Conservation (phyloP, 2,329 filamentous ascomycete genomes). For the Fusarium sulawesiense region DNA sequence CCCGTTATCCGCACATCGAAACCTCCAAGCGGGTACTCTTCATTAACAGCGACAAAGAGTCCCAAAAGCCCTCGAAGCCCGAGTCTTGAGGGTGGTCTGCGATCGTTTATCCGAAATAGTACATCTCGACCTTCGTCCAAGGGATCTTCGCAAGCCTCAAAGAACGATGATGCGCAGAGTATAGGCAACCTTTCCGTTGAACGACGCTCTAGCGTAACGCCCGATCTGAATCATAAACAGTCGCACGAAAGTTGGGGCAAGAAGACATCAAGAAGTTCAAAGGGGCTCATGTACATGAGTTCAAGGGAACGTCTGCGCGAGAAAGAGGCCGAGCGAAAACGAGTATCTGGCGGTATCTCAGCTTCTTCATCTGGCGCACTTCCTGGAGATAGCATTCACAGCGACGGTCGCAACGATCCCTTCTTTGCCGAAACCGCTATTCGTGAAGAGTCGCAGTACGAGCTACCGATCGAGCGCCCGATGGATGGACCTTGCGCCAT, state of each 20-base stretch:
- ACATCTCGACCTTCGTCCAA: slow-evolving; percentile 68
- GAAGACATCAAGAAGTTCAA: slow-evolving; percentile 64
- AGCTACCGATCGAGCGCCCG: slow-evolving; percentile 44
- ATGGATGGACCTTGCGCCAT: slow-evolving; percentile 64
- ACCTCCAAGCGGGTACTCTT: slow-evolving; percentile 79
- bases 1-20: slow-evolving; percentile 86
- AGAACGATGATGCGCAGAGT: slow-evolving; percentile 68
- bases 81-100: slow-evolving; percentile 65
- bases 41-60: slow-evolving; percentile 72
- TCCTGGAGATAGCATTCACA: slow-evolving; percentile 53
- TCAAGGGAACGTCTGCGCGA: slow-evolving; percentile 75
- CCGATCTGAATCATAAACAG: slow-evolving; percentile 63
- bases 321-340: slow-evolving; percentile 71
- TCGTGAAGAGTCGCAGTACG: slow-evolving; percentile 62
- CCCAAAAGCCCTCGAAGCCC: slow-evolving; percentile 62
- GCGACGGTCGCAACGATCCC: slow-evolving; percentile 57
- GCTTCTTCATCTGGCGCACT: slow-evolving; percentile 49
- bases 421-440: slow-evolving; percentile 66
- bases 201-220: slow-evolving; percentile 60
- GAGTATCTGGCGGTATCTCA: slow-evolving; percentile 50
- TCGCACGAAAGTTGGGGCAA: slow-evolving; percentile 73
- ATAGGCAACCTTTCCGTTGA: slow-evolving; percentile 74
- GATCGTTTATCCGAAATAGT: slow-evolving; percentile 68
- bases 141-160: slow-evolving; percentile 64
- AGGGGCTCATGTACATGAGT: slow-evolving; percentile 78